phyloP scores from a whole-genome alignment of 768 basidiomycete species.

The Termitomyces titanicus region DNA sequence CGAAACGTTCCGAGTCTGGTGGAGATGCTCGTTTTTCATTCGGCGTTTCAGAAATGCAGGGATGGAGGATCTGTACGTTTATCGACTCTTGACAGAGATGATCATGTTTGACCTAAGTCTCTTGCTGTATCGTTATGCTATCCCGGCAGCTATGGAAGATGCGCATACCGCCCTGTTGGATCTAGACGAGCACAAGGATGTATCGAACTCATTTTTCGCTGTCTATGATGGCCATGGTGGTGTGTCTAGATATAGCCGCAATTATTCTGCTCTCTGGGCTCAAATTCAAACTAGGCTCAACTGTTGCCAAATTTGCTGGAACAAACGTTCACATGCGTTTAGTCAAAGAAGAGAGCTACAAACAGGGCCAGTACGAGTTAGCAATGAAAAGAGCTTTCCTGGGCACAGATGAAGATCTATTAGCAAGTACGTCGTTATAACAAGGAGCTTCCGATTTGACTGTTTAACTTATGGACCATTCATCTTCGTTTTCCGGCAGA shows the following conservation, averaged over 20 bases:
- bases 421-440: conserved; percentile 56
- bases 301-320: conserved; percentile 86
- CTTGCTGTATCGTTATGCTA: neutral
- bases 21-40: conserved; percentile 68
- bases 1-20: conserved; percentile 76
- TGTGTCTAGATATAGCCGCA: conserved; percentile 30
- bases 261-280: conserved; percentile 2
- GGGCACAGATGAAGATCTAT: conserved; percentile 91
- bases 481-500: conserved; percentile 41
- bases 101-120: neutral
- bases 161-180: conserved; percentile 77
- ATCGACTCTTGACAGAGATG: conserved; percentile 3
- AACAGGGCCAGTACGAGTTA: conserved; percentile 61
- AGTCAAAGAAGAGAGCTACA: conserved; percentile 67
- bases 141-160: conserved; percentile 88
- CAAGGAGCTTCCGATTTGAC: conserved; percentile 3
- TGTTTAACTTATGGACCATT: conserved; percentile 6
- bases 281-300: conserved; percentile 49
- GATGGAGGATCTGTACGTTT: conserved; percentile 94
- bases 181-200: conserved; percentile 49
- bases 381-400: conserved; percentile 89
- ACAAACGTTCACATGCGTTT: conserved; percentile 79
- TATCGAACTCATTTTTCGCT: conserved; percentile 81
- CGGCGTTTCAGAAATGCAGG: conserved; percentile 95
- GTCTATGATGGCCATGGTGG: conserved; percentile 99